Percentiles rank a stretch among this genome's conserved stretches.
These are phyloP conservation scores for Argentina anserina DNA, from an alignment of 306 rosid species.

Conservation along the genomic window DNA sequence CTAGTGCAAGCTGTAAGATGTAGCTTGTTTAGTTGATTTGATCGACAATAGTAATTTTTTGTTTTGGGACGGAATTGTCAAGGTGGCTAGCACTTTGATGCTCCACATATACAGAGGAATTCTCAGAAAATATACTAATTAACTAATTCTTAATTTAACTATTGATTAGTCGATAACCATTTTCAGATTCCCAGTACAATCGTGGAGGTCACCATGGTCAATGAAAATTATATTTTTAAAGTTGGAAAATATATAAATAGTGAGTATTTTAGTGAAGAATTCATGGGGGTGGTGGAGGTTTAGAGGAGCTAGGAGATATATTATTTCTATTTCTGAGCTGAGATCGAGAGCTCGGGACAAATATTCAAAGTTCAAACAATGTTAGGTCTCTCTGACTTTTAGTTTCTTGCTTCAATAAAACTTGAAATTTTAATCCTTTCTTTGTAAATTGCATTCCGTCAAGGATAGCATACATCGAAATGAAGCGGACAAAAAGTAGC, in stretches of 20 bases:
- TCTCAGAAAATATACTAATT: background rate
- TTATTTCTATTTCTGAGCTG: background rate
- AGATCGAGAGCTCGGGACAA: background rate
- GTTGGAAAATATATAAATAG: background rate
- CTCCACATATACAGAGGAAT: background rate
- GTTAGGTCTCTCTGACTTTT: constrained; percentile 7
- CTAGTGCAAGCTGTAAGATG: constrained; percentile 16
- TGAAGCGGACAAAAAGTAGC: background rate
- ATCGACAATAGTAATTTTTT: background rate
- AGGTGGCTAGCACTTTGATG: constrained; percentile 22
- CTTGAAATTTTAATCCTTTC: background rate
- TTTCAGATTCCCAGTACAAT: constrained; percentile 1
- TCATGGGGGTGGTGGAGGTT: background rate
- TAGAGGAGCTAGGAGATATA: background rate
- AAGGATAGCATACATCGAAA: background rate
- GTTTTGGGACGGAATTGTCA: background rate
- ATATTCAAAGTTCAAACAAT: constrained; percentile 11
- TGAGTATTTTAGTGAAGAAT: background rate
- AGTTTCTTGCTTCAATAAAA: background rate
- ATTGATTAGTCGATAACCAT: background rate
- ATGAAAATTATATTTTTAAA: background rate
- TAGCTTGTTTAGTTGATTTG: constrained; percentile 7
- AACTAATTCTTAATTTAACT: background rate
- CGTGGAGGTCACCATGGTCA: constrained; percentile 13
- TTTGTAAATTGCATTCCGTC: background rate